Evolutionary conservation across 805 yeast species (phyloP), one percentile per base, ranked within the genome.

Genomic region (Scheffersomyces stipitis): DNA sequence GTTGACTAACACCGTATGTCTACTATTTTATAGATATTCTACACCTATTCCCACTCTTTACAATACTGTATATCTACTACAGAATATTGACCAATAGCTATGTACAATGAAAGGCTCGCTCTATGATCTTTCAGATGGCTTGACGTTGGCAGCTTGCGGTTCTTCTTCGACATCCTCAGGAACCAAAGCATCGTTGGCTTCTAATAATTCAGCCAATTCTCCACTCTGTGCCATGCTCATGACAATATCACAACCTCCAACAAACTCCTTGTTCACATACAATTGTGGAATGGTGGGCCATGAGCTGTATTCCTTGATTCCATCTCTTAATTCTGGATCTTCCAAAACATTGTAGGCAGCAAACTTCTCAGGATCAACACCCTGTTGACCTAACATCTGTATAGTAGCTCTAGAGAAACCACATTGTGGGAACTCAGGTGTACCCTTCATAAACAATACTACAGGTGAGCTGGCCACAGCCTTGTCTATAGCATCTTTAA

Each of bases 201-300:
- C 97, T 34, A 93, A 71, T 44, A 93, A 59, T 38, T 90, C 90
- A 13, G 89, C 80, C 37, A 93, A 76, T 56, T 91, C 96, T n/a
- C 99, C 99, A 36, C 69, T 60, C 51, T 83, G 85, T 27, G 95
- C 86, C 98, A 93, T 90, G 38, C 86, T 80, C 58, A 84, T 87
- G 36, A 93, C 74, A 45, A 93, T 90, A 64, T 93, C 99, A 66
- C 97, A 93, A 4, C 99, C 99, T 30, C 99, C 99, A 36, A 93
- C 76, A 58, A 93, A 93, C 59, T 93, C 99, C 48, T 83, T 81
- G 49, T 83, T 77, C 10, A 93, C 88, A 57, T 90, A 93, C 30
- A 93, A 75, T 64, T 93, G 99, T 12, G 99, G 99, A 41, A 93
- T 89, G 1, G 99, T 93, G 38, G 99, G 99, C 99, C 99, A 93